These are phyloP conservation scores for Porodaedalea pini DNA, from an alignment of 1,284 basidiomycete genomes.

Conservation along the genomic window DNA sequence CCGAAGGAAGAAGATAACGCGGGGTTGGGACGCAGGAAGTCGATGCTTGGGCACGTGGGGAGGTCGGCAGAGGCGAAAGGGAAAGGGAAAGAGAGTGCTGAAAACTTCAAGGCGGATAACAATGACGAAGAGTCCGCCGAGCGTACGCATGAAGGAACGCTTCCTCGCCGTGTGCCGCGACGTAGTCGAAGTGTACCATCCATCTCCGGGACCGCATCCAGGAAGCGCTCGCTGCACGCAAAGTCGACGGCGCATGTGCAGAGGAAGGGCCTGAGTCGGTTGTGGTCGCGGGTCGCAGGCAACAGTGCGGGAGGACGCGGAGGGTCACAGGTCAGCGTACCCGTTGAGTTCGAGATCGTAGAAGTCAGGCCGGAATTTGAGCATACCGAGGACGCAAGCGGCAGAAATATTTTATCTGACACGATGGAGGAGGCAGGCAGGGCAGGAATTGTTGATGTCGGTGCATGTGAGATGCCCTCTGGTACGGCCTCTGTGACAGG, in stretches of 20 bases:
- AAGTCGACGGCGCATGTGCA: neutral
- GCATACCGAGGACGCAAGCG: neutral
- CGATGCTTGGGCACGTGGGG: neutral
- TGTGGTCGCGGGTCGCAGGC: neutral
- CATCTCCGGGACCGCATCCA: neutral
- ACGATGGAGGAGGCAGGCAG: too few species aligned
- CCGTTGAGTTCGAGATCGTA: neutral
- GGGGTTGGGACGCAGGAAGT: neutral
- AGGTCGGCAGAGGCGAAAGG: neutral
- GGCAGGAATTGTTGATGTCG: too few species aligned
- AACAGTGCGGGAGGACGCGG: neutral
- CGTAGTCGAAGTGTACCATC: neutral
- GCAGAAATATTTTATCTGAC: too few species aligned
- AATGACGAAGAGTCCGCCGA: neutral
- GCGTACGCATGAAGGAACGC: neutral
- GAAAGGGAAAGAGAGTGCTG: neutral
- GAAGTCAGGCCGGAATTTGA: neutral
- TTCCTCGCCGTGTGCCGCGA: neutral
- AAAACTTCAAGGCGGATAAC: neutral
- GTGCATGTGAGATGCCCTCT: too few species aligned
- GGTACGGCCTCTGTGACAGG: neutral
- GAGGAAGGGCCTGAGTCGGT: neutral
- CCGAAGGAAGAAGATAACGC: neutral
- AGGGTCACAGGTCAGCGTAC: neutral
- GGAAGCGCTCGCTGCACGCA: neutral